A percentile compares a stretch with the other conserved stretches of the same genome.
Conservation (phyloP, 2,329 filamentous ascomycete genomes). For the Colletotrichum theobromicola region DNA sequence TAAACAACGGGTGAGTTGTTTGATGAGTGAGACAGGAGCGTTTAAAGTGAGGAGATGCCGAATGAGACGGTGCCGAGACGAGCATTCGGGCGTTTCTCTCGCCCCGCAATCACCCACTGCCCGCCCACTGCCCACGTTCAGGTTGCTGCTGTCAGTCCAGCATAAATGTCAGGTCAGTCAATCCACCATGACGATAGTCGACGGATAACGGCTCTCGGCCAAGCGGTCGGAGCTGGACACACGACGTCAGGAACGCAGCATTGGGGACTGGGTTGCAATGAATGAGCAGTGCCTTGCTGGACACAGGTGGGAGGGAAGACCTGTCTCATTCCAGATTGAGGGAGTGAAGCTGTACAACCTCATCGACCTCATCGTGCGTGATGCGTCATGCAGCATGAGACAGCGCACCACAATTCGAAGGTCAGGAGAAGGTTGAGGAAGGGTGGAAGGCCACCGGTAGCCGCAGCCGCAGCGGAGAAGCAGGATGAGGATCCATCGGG, state of each 20-base stretch:
- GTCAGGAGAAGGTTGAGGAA: neutral
- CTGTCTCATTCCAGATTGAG: neutral
- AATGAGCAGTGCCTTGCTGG: neutral
- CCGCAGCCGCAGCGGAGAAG: neutral
- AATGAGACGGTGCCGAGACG: neutral
- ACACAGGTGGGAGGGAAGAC: neutral
- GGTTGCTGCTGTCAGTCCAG: neutral
- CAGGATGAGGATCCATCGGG: neutral
- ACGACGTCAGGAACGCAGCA: constrained; percentile 14
- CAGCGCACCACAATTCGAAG: neutral
- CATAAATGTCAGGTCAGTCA: neutral
- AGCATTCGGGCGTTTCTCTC: neutral
- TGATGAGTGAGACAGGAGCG: neutral
- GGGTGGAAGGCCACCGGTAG: neutral
- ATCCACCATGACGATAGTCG: neutral
- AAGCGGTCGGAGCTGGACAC: constrained; percentile 1
- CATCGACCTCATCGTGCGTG: constrained; percentile 22
- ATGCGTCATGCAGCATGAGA: neutral
- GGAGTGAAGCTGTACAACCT: constrained; percentile 17
- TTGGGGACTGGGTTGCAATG: constrained; percentile 10
- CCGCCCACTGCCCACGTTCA: neutral
- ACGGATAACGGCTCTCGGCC: constrained; percentile 7
- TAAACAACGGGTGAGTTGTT: neutral
- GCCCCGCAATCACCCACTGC: neutral
- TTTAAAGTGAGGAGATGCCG: neutral